Base-by-base conservation (phyloP, 2,329 filamentous ascomycete species). In the Cercospora sp. region DNA sequence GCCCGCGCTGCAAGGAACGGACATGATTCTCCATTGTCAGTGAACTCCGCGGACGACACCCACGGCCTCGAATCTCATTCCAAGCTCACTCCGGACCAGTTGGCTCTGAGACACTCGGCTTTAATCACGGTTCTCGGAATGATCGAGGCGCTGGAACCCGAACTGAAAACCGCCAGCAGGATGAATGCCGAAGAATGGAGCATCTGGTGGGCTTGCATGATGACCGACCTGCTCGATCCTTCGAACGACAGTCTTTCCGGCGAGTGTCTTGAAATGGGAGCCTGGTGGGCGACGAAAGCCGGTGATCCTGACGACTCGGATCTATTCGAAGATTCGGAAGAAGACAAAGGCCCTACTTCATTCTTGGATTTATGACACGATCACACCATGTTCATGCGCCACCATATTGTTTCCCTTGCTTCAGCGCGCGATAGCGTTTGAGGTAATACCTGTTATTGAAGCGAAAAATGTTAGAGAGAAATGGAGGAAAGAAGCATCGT, bases 121-220 rank as follows among this genome's bases (percentile, higher is more conserved):
- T 85, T 97, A 66, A 82, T 91, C 76, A 93, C 91, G 2, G 88
- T 94, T 5, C 87, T 96, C 63, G 91, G 94, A 77, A 87, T 93
- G 85, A 92, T 97, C 64, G 92, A 95, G 77, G 90, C 90, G 70
- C 82, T 97, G 74, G 94, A 97, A 80, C 92, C 92, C 5, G 81
- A 95, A 67, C 82, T 97, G 73, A 88, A 91, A 74, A 91, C 97
- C 75, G 88, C 89, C 57, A 96, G 91, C 76, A 91, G 90, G 13
- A 97, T 97, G 83, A 92, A 90, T 75, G 88, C 91, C 76, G 93
- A 97, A 73, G 94, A 97, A 81, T 97, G 93, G 93, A 91, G 96
- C 78, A 85, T 88, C 51, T 97, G 94, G 94, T 88, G 91, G 81
- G 89, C 90, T 49, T 92, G 90, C 79, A 92, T 97, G 90, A 94